Base-by-base conservation (phyloP, 2,329 filamentous ascomycete species). In the Ophiocordyceps sinensis region DNA sequence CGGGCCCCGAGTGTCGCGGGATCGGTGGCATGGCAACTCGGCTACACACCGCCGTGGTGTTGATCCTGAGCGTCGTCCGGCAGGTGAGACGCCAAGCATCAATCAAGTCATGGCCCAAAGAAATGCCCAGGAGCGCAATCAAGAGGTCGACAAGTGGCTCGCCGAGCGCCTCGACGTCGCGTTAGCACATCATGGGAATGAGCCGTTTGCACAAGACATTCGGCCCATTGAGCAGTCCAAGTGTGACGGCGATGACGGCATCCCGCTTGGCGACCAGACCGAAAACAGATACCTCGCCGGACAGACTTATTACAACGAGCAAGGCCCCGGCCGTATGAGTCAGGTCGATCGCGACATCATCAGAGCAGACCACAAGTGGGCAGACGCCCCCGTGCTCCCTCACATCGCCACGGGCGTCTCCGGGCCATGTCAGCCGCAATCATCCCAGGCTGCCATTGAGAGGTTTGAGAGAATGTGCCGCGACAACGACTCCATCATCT, bases 401-500 rank as follows among this genome's bases (percentile, higher is more conserved):
- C 53, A 53, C 3, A 77, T 77, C 38, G 57, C 49, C 5, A 51
- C 49, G 7, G 52, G 52, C 15, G 45, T 42, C 12, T 50, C 53
- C 4, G 52, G 50, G 10, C 53, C 54, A 17, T 51, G 61, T 37
- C 72, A 76, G 45, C 73, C 71, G 1, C 57, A 65, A 40, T 64
- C 67, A 1, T 70, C 73, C 1, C 63, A 72, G 36, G 71, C 61
- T 14, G 73, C 73, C 10, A 77, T 78, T 17, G 63, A 64, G 36
- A 63, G 51, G 32, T 77, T 71, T 41, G 61, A 74, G 47, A 61
- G 60, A 11, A 64, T 72, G 62, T 70, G 62, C 41, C 64, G 63
- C 17, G 73, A 77, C 46, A 76, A 66, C 38, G 70, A 68, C 26
- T 80, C 77, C 0, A 63, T 79, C 11, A 57, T 77, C 10, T 81